Conservation (phyloP, 2,329 filamentous ascomycete species). For the Phaeomoniella chlamydospora region DNA sequence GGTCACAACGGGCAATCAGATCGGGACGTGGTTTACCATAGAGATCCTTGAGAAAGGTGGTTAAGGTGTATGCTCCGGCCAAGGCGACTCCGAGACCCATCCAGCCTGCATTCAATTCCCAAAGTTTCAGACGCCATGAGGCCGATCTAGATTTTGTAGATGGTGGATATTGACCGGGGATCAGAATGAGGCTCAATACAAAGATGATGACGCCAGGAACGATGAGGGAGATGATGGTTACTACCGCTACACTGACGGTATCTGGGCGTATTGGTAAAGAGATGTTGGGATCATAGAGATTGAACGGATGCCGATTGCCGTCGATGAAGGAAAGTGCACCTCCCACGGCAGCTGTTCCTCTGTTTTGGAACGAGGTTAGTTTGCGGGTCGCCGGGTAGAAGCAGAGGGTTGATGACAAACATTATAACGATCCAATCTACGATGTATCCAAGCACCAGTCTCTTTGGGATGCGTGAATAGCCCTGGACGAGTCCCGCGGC, state of each 20-base stretch:
- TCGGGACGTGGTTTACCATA: slow-evolving; percentile 52
- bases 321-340: slow-evolving; percentile 42
- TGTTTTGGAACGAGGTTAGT: slow-evolving; percentile 11
- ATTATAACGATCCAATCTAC: not conserved
- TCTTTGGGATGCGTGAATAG: not conserved
- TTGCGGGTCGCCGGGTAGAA: not conserved
- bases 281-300: slow-evolving; percentile 59
- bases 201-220: slow-evolving; percentile 55
- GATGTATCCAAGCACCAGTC: not conserved
- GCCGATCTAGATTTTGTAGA: not conserved
- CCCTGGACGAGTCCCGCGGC: not conserved
- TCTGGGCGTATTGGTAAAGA: slow-evolving; percentile 63
- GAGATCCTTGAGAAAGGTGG: slow-evolving; percentile 68
- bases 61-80: slow-evolving; percentile 62
- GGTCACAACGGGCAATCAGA: slow-evolving; percentile 56
- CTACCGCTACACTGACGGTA: slow-evolving; percentile 52
- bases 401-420: not conserved
- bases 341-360: slow-evolving; percentile 43
- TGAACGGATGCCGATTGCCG: slow-evolving; percentile 58
- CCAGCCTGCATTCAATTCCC: slow-evolving; percentile 80
- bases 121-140: slow-evolving; percentile 68
- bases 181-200: slow-evolving; percentile 50
- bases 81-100: slow-evolving; percentile 65
- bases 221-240: slow-evolving; percentile 49
- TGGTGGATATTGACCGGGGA: slow-evolving; percentile 57